Conservation (phyloP, 257 asterid species). For the Rhazya stricta region DNA sequence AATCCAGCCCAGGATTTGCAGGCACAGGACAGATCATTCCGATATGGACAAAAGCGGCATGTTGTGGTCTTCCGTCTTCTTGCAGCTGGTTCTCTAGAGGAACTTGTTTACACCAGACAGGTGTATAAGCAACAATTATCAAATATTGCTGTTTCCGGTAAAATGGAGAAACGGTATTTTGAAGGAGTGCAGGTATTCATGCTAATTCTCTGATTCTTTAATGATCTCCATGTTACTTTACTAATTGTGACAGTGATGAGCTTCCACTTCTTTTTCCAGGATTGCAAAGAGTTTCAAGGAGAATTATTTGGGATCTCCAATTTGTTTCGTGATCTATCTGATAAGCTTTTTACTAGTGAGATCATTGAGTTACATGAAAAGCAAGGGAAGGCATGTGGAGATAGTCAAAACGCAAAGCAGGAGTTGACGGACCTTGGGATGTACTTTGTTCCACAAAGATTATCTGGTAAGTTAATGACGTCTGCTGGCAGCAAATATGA, state of each 20-base stretch:
- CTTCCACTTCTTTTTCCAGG: constrained; percentile 40
- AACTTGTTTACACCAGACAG: constrained; percentile 85
- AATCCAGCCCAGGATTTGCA: constrained; percentile 97
- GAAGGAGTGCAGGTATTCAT: constrained; percentile 86
- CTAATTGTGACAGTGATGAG: not conserved
- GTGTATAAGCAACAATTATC: constrained; percentile 91
- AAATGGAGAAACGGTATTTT: constrained; percentile 80
- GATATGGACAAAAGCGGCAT: constrained; percentile 86
- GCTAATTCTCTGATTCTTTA: constrained; percentile 5
- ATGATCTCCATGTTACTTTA: not conserved
- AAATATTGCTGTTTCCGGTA: constrained; percentile 87
- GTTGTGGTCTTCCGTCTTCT: constrained; percentile 91
- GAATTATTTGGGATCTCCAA: constrained; percentile 92
- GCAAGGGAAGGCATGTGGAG: constrained; percentile 29
- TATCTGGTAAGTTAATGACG: constrained; percentile 16
- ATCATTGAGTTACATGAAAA: constrained; percentile 59
- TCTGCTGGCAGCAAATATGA: constrained; percentile 23
- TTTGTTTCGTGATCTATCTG: constrained; percentile 82
- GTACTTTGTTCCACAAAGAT: constrained; percentile 30
- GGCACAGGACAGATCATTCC: constrained; percentile 95
- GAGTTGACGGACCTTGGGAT: constrained; percentile 33
- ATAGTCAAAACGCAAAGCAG: constrained; percentile 21
- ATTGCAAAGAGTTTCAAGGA: constrained; percentile 76
- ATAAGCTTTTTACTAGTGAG: constrained; percentile 87
- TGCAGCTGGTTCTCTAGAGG: constrained; percentile 96